Base-by-base conservation (phyloP, 208 protist genomes). In the Leishmania aethiopica region DNA sequence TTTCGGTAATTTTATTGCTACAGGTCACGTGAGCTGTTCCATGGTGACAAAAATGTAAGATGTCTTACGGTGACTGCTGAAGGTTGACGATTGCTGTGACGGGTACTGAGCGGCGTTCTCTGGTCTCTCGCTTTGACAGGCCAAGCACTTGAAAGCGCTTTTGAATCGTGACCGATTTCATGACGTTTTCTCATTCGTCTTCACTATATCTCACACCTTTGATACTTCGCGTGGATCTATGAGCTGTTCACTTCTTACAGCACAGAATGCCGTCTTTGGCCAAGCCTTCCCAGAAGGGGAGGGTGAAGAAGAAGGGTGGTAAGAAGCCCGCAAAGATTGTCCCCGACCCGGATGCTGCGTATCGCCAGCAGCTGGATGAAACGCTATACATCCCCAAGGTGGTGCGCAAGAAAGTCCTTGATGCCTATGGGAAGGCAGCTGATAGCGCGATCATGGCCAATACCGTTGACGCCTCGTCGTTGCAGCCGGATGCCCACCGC, bases 291-390 rank as follows among this genome's bases (percentile, higher is more conserved):
- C 75, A 85, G 67, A 83, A 86, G 19, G n/a, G 53, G 32, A 94
- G 91, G 80, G 84, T 81, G 13, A 85, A 73, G 35, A 76, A 75
- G 28, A 83, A 81, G 8, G 88, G 84, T 17, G 75, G 80, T 17
- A 90, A 90, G 49, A 82, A 84, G 62, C 70, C 85, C 15, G 49
- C 66, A 32, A 86, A 86, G 64, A 37, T 82, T 3, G 57, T 86
- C 3, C 82, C 82, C 7, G 91, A 94, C 42, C 86, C 88, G 13
- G 91, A 94, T 78, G 83, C 81, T 28, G 77, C 69, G 40, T 94
- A 90, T 75, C 82, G 79, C 0, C 55, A 86, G 67, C 78, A 84
- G 22, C 82, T 94, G 32, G 83, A 93, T 59, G 88, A 87, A 42
- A 80, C 66, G 1, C 60, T 89, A 40, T 94, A 94, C 76, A 83